A percentile compares a stretch with the other conserved stretches of the same genome.
These are phyloP conservation scores for Kazachstania psychrophila DNA, from an alignment of 805 yeast genomes.

Conservation along the genomic window DNA sequence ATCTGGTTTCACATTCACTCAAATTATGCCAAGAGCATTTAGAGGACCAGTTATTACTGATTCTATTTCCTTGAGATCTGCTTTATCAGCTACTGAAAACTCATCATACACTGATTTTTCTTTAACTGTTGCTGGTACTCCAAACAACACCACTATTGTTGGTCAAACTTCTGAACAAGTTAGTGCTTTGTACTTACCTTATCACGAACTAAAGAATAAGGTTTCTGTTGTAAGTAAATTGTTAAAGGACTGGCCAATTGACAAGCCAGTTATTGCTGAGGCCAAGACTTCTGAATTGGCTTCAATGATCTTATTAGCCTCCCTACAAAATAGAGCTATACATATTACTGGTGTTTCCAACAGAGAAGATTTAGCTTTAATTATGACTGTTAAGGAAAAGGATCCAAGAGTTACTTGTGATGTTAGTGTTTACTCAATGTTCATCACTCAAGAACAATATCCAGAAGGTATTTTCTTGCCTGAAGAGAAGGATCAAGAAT, in stretches of 20 bases:
- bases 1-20: slow-evolving; percentile 82
- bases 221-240: slow-evolving; percentile 75
- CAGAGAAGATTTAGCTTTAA: slow-evolving; percentile 72
- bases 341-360: slow-evolving; percentile 83
- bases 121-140: slow-evolving; percentile 75
- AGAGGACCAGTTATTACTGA: slow-evolving; percentile 56
- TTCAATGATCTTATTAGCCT: slow-evolving; percentile 81
- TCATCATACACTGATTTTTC: slow-evolving; percentile 75
- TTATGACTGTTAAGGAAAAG: slow-evolving; percentile 77
- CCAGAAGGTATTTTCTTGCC: slow-evolving; percentile 70
- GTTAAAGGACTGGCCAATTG: slow-evolving; percentile 73
- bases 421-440: slow-evolving; percentile 70
- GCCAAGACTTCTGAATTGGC: slow-evolving; percentile 89
- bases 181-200: slow-evolving; percentile 75
- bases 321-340: slow-evolving; percentile 73
- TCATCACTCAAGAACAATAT: slow-evolving; percentile 62
- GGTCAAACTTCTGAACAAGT: slow-evolving; percentile 55
- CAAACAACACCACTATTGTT: slow-evolving; percentile 52
- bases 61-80: slow-evolving; percentile 54
- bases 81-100: slow-evolving; percentile 41
- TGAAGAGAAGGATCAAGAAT: slow-evolving; percentile 67
- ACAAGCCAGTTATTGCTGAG: slow-evolving; percentile 82
- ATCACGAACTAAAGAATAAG: slow-evolving; percentile 59
- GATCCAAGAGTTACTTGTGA: slow-evolving; percentile 82
- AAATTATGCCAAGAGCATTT: slow-evolving; percentile 64